phyloP scores from a whole-genome alignment of 129 eudicot genomes.

The Oenanthe sinensis region DNA sequence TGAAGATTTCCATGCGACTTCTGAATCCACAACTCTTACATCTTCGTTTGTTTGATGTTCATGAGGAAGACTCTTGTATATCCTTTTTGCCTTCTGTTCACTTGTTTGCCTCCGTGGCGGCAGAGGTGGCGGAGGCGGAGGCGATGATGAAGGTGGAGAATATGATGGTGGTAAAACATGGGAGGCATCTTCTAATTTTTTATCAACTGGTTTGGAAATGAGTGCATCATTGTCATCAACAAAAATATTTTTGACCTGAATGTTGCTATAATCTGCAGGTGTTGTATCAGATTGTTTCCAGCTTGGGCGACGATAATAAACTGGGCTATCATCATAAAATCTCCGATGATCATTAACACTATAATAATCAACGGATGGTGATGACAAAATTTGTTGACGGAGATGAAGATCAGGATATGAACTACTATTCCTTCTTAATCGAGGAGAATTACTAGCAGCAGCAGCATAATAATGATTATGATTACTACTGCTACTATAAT shows the following conservation, averaged over 20 bases:
- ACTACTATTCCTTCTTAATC: slow-evolving; percentile 47
- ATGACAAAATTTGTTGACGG: slow-evolving; percentile 29
- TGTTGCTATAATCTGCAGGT: not conserved
- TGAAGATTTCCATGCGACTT: slow-evolving; percentile 16
- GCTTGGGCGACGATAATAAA: slow-evolving; percentile 41
- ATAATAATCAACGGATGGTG: slow-evolving; percentile 21
- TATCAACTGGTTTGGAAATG: slow-evolving; percentile 4
- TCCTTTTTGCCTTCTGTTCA: slow-evolving; percentile 27
- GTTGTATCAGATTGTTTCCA: slow-evolving; percentile 18
- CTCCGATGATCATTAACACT: slow-evolving; percentile 30
- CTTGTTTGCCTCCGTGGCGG: slow-evolving; percentile 10
- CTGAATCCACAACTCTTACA: slow-evolving; percentile 21
- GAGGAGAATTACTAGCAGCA: not conserved
- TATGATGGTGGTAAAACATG: slow-evolving; percentile 13
- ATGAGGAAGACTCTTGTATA: slow-evolving; percentile 20
- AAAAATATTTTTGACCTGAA: slow-evolving; percentile 23
- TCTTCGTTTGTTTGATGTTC: slow-evolving; percentile 25
- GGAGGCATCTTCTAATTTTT: slow-evolving; percentile 13
- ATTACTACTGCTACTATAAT: not conserved
- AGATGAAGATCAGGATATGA: slow-evolving; percentile 95
- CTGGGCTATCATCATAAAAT: slow-evolving; percentile 52
- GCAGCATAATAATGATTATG: not conserved
- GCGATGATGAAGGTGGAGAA: slow-evolving; percentile 13
- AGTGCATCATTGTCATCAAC: slow-evolving; percentile 31
- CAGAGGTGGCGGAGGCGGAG: slow-evolving; percentile 17